These are phyloP conservation scores for Fusarium decemcellulare DNA, from an alignment of 2,329 filamentous ascomycete species.

Conservation along the genomic window DNA sequence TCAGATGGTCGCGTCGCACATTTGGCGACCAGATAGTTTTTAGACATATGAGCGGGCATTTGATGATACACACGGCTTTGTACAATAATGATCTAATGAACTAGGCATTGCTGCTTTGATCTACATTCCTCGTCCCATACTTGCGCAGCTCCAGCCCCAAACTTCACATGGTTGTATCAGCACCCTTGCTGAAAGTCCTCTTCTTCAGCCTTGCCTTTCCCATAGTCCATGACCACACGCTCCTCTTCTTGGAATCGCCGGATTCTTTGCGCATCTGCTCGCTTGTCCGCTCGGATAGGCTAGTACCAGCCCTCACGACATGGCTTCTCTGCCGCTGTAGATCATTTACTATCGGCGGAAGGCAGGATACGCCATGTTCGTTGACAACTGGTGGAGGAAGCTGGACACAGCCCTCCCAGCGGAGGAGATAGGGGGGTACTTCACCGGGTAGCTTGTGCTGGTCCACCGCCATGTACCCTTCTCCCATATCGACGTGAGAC, in stretches of 20 bases:
- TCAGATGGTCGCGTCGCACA: not conserved
- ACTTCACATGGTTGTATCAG: slow-evolving; percentile 19
- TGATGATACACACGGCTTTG: slow-evolving; percentile 10
- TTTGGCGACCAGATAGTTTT: not conserved
- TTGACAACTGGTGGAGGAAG: slow-evolving; percentile 44
- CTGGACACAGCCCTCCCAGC: slow-evolving; percentile 44
- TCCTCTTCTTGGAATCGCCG: slow-evolving; percentile 13
- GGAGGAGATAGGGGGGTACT: not conserved
- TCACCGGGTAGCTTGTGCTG: slow-evolving; percentile 32
- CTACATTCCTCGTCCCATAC: not conserved
- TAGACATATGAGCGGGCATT: not conserved
- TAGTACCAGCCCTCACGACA: slow-evolving; percentile 12
- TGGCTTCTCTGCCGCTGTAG: slow-evolving; percentile 31
- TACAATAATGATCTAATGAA: slow-evolving; percentile 1
- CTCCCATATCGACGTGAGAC: slow-evolving; percentile 45
- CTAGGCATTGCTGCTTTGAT: not conserved
- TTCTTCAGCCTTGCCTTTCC: slow-evolving; percentile 29
- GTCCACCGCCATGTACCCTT: slow-evolving; percentile 40
- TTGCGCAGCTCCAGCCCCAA: not conserved
- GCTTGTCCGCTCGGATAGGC: slow-evolving; percentile 30
- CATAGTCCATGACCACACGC: slow-evolving; percentile 24
- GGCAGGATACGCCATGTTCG: slow-evolving; percentile 14
- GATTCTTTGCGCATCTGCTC: slow-evolving; percentile 15
- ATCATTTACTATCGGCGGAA: slow-evolving; percentile 34
- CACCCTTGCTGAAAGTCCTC: slow-evolving; percentile 23